These are phyloP conservation scores for Bondarzewia mesenterica DNA, from an alignment of 1,284 basidiomycete species.

Conservation along the genomic window DNA sequence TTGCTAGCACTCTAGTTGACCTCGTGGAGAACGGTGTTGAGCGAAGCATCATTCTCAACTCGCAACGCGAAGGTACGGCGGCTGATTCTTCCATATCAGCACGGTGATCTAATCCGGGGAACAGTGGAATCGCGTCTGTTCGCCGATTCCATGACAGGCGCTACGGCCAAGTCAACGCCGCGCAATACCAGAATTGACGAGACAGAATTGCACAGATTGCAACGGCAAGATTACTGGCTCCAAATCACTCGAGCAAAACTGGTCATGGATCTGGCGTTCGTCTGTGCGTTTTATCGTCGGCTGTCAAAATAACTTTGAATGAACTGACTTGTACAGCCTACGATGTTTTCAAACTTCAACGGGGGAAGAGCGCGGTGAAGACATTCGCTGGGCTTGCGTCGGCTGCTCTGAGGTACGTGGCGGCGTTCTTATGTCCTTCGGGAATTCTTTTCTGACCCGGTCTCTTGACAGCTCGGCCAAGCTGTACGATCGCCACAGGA, in stretches of 20 bases:
- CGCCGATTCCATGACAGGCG: constrained; percentile 61
- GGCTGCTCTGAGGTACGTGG: constrained; percentile 58
- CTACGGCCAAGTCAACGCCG: constrained; percentile 62
- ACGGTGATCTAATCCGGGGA: neutral
- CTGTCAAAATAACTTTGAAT: neutral
- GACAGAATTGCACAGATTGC: constrained; percentile 58
- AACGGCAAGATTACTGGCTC: constrained; percentile 68
- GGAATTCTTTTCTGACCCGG: constrained; percentile 7
- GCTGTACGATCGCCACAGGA: constrained; percentile 62
- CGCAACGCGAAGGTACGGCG: constrained; percentile 49
- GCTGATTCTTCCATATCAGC: constrained; percentile 8
- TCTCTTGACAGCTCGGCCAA: constrained; percentile 46
- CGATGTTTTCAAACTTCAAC: constrained; percentile 49
- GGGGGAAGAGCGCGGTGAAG: constrained; percentile 52
- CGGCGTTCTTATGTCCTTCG: constrained; percentile 10
- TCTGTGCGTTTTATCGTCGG: constrained; percentile 49
- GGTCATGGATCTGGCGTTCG: constrained; percentile 74
- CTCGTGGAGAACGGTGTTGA: constrained; percentile 77
- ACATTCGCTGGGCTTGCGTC: constrained; percentile 58
- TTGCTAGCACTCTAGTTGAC: constrained; percentile 65
- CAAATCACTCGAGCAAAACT: constrained; percentile 61
- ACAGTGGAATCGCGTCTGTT: constrained; percentile 66
- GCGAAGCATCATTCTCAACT: constrained; percentile 52
- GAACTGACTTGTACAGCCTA: constrained; percentile 45
- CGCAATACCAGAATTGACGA: constrained; percentile 54